These are phyloP conservation scores for Byssothecium circinans DNA, from an alignment of 2,329 filamentous ascomycete genomes.

Conservation along the genomic window DNA sequence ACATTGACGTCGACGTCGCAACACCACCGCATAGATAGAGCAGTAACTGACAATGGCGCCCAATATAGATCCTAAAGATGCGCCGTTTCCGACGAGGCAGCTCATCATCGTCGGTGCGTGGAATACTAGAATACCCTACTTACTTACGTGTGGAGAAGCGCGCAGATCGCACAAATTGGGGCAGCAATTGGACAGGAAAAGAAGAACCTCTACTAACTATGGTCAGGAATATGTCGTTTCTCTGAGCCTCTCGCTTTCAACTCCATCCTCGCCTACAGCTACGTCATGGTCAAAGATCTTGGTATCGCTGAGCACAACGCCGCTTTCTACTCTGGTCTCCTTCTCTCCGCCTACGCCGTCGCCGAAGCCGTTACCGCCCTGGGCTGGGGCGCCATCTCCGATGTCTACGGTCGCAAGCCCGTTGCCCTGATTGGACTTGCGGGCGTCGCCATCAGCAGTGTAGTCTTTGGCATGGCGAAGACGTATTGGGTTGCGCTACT, in stretches of 20 bases:
- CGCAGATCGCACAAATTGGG: background rate
- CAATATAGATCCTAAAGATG: constrained; percentile 32
- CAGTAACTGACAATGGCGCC: background rate
- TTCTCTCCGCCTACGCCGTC: constrained; percentile 88
- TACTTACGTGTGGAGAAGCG: background rate
- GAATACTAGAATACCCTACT: constrained; percentile 5
- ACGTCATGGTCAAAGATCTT: constrained; percentile 44
- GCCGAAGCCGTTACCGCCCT: constrained; percentile 85
- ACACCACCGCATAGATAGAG: too few relatives aligned
- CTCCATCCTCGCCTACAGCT: constrained; percentile 82
- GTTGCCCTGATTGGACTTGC: constrained; percentile 58
- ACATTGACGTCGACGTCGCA: too few relatives aligned
- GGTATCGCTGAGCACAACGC: constrained; percentile 48
- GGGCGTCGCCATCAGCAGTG: constrained; percentile 80
- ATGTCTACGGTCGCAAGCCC: constrained; percentile 45
- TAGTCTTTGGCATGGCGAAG: constrained; percentile 78
- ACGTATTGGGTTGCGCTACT: constrained; percentile 83
- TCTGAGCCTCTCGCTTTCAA: constrained; percentile 92
- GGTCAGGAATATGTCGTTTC: constrained; percentile 81
- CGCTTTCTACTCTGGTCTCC: constrained; percentile 80
- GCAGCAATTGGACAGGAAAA: background rate
- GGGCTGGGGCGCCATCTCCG: constrained; percentile 48
- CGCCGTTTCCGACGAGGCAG: constrained; percentile 50
- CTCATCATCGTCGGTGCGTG: constrained; percentile 48
- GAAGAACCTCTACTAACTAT: constrained; percentile 16